phyloP scores from a whole-genome alignment of 2,329 filamentous ascomycete genomes.

The Beauveria australis region DNA sequence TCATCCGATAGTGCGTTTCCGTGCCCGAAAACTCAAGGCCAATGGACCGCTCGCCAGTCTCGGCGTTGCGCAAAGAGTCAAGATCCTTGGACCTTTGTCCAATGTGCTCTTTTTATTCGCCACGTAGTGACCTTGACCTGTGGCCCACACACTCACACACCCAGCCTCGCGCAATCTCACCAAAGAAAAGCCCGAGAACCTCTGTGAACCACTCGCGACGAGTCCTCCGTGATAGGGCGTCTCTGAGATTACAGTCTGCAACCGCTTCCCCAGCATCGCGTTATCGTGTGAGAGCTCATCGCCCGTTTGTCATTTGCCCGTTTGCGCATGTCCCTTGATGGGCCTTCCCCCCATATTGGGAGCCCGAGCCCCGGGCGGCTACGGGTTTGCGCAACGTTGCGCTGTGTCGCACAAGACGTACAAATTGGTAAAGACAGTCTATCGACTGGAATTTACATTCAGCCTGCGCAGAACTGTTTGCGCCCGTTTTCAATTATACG shows the following conservation, averaged over 20 bases:
- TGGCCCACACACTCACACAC: not conserved
- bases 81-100: not conserved
- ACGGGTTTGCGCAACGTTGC: conserved; percentile 1
- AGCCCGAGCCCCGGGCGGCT: not conserved
- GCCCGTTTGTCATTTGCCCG: not conserved
- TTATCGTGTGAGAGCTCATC: too few relatives aligned
- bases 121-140: not conserved
- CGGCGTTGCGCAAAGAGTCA: not conserved
- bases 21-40: not conserved
- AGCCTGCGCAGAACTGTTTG: not conserved
- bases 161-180: not conserved
- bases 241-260: not conserved
- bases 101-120: not conserved
- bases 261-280: not conserved
- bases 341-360: not conserved
- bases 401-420: not conserved
- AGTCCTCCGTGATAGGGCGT: not conserved
- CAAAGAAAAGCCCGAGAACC: not conserved
- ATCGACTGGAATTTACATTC: not conserved
- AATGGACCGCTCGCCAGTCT: not conserved
- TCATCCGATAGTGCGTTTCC: not conserved
- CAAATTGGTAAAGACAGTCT: not conserved
- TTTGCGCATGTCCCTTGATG: conserved; percentile 5
- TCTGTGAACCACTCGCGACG: not conserved
- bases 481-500: not conserved